phyloP scores from a whole-genome alignment of 306 rosid species.

The Cucurbita maxima region DNA sequence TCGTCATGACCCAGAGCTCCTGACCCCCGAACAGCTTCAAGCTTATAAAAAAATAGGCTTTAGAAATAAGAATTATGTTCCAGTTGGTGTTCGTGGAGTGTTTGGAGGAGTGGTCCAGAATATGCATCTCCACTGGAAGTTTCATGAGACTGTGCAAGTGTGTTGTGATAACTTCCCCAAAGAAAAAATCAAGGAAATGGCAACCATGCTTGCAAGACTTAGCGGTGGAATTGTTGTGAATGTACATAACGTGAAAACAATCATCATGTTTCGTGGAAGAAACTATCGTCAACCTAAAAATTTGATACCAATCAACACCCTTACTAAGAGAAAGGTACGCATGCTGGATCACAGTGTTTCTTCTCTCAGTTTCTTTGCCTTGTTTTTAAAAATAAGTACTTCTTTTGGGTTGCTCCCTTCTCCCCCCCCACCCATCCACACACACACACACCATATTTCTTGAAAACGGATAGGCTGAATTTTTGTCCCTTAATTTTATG shows the following conservation, averaged over 20 bases:
- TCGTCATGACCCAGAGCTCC: slow-evolving; percentile 84
- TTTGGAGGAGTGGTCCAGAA: slow-evolving; percentile 99
- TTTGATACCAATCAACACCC: slow-evolving; percentile 93
- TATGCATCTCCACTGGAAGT: slow-evolving; percentile 98
- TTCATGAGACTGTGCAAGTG: slow-evolving; percentile 96
- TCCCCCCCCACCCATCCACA: no score
- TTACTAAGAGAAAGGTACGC: slow-evolving; percentile 92
- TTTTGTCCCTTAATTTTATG: no score
- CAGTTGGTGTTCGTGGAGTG: slow-evolving; percentile 98
- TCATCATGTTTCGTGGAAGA: slow-evolving; percentile 96
- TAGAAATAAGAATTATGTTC: slow-evolving; percentile 84
- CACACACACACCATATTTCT: no score
- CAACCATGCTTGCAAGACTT: slow-evolving; percentile 82
- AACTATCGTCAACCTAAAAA: slow-evolving; percentile 93
- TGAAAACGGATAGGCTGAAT: no score
- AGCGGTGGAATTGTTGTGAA: slow-evolving; percentile 92
- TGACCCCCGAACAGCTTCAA: slow-evolving; percentile 80
- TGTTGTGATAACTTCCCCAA: slow-evolving; percentile 96
- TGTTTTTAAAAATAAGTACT: background rate
- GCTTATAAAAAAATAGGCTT: slow-evolving; percentile 81
- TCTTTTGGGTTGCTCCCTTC: background rate
- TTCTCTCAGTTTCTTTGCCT: background rate
- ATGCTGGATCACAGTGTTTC: background rate
- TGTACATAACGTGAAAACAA: slow-evolving; percentile 73
- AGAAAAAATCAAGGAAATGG: slow-evolving; percentile 96